Percentiles rank a stretch among this genome's conserved stretches.
These are phyloP conservation scores for Uronychia setigera DNA, from an alignment of 73 alveolate species.

Conservation along the genomic window DNA sequence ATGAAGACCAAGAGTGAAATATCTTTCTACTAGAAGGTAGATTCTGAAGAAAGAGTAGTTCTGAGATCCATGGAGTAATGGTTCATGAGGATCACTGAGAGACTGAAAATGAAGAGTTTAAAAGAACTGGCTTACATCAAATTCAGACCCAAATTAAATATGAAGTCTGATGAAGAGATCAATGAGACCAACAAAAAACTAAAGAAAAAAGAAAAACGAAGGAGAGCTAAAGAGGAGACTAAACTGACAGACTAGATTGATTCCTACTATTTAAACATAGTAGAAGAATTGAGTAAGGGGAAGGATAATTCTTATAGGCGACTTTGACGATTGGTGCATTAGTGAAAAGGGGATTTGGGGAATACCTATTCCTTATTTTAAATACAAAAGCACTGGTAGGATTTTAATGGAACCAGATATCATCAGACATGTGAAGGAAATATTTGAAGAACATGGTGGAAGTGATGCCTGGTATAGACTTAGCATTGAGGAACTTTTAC, in stretches of 20 bases:
- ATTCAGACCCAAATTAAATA: conserved; percentile 44
- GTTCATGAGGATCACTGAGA: conserved; percentile 53
- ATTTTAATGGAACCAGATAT: conserved; percentile 35
- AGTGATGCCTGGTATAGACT: conserved; percentile 59
- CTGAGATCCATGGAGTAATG: conserved; percentile 45
- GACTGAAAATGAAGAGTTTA: conserved; percentile 14
- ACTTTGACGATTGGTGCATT: conserved; percentile 71
- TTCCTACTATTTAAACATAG: conserved; percentile 40
- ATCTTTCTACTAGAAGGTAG: background rate
- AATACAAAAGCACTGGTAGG: conserved; percentile 31
- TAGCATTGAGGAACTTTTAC: conserved; percentile 41
- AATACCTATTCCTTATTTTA: conserved; percentile 71
- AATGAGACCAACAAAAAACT: conserved; percentile 29
- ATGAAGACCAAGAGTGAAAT: conserved; percentile 4
- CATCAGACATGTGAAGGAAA: conserved; percentile 26
- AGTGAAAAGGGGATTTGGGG: conserved; percentile 75
- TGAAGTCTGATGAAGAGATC: conserved; percentile 43
- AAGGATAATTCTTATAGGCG: too few relatives aligned
- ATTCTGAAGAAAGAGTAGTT: conserved; percentile 45
- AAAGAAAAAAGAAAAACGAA: background rate
- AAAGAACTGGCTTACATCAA: conserved; percentile 50
- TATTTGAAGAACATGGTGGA: conserved; percentile 39
- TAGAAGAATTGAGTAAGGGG: conserved; percentile 61
- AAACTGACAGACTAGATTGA: conserved; percentile 15
- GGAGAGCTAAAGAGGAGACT: background rate